Evolutionary conservation across 2,329 filamentous ascomycete species (phyloP).

Genomic region (Capronia americana): DNA sequence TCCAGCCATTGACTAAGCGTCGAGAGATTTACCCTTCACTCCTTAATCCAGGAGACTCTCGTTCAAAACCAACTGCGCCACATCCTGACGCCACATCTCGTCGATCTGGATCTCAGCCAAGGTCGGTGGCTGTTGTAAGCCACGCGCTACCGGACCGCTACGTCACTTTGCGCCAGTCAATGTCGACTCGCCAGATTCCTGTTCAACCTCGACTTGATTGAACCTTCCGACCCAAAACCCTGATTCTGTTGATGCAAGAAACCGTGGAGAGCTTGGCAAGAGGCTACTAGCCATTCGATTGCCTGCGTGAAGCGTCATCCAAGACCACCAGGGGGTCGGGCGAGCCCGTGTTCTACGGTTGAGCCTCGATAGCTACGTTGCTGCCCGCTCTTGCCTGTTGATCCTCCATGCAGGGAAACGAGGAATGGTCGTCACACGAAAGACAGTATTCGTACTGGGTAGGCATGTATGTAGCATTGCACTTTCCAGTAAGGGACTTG

Average conservation of each 20-base stretch:
- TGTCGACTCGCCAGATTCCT: conserved; percentile 10
- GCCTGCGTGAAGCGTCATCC: conserved; percentile 13
- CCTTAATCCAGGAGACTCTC: background rate
- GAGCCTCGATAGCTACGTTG: background rate
- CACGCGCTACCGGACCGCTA: background rate
- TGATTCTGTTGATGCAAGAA: conserved; percentile 5
- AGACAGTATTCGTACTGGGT: background rate
- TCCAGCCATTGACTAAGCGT: background rate
- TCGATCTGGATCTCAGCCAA: background rate
- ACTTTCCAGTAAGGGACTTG: background rate
- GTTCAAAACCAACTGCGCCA: background rate
- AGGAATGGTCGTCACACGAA: background rate
- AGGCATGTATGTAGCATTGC: background rate
- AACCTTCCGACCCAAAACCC: conserved; percentile 2
- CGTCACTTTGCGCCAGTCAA: conserved; percentile 8
- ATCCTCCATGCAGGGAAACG: background rate
- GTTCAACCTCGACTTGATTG: background rate
- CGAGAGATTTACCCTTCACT: too few relatives aligned
- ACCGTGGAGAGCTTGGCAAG: conserved; percentile 10
- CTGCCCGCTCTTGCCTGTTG: background rate
- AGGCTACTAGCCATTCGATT: conserved; percentile 3
- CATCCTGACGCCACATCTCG: background rate
- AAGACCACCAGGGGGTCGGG: background rate
- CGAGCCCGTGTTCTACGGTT: background rate
- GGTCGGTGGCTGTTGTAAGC: background rate